Evolutionary conservation across 2,329 filamentous ascomycete genomes (phyloP).

Genomic region (Apiospora arundinis): DNA sequence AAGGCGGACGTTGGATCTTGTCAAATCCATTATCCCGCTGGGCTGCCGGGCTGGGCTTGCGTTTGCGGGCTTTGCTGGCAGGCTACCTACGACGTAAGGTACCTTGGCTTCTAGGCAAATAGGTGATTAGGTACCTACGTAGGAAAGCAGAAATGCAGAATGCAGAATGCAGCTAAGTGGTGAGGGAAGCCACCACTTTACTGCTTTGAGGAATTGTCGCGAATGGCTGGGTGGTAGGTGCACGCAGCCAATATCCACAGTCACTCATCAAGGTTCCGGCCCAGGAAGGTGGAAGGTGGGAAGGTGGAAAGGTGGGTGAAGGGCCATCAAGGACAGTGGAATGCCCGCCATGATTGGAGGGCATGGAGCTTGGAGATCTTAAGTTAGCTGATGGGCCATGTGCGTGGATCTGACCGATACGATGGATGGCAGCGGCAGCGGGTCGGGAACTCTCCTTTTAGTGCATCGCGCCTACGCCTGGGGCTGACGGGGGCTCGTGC

Average conservation of each 20-base stretch:
- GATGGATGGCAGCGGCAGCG: constrained; percentile 15
- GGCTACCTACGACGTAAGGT: too few relatives aligned
- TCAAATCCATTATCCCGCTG: background rate
- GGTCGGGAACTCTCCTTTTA: constrained; percentile 11
- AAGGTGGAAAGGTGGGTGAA: too few relatives aligned
- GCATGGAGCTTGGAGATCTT: background rate
- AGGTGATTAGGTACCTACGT: background rate
- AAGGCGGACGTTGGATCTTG: constrained; percentile 15
- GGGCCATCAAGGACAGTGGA: too few relatives aligned
- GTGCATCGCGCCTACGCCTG: background rate
- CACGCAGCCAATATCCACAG: background rate
- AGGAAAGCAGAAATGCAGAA: too few relatives aligned
- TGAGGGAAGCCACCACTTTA: constrained; percentile 29
- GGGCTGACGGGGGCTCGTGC: background rate
- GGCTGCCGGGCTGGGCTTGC: too few relatives aligned
- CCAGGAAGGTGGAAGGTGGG: background rate
- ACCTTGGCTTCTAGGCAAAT: background rate
- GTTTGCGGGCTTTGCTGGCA: too few relatives aligned
- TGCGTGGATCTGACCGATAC: constrained; percentile 14
- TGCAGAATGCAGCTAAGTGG: background rate
- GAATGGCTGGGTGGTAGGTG: constrained; percentile 31
- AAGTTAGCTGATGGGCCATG: constrained; percentile 9
- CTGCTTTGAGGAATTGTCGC: constrained; percentile 39
- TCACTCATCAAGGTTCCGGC: background rate
- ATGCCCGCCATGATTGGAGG: constrained; percentile 2